A percentile compares a stretch with the other conserved stretches of the same genome.
Evolutionary conservation across 768 basidiomycete genomes (phyloP).

Genomic region (Tephrocybe sp.): DNA sequence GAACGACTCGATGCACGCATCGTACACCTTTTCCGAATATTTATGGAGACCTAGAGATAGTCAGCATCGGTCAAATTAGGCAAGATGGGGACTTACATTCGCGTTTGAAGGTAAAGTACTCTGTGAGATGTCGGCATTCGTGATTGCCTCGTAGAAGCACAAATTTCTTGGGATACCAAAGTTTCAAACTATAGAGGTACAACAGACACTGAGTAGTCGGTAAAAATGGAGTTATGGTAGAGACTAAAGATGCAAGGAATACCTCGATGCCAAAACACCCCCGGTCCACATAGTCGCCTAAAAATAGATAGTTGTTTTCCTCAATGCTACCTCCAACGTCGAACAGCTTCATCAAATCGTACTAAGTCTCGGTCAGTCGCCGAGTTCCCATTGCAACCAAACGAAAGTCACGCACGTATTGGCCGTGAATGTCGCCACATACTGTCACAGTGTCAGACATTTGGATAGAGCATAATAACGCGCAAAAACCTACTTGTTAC

Average conservation of each 20-base stretch:
- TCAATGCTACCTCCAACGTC: slow-evolving; percentile 86
- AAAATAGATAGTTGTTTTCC: slow-evolving; percentile 87
- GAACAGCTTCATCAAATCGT: slow-evolving; percentile 97
- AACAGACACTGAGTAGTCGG: slow-evolving; percentile 65
- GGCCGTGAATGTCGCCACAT: slow-evolving; percentile 96
- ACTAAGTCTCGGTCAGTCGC: slow-evolving; percentile 45
- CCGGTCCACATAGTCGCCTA: slow-evolving; percentile 97
- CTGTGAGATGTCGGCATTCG: slow-evolving; percentile 95
- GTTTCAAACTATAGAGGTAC: slow-evolving; percentile 92
- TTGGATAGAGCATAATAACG: not conserved
- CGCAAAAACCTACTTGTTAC: slow-evolving; percentile 73
- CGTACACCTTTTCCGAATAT: slow-evolving; percentile 83
- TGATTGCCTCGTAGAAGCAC: slow-evolving; percentile 92
- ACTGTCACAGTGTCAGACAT: slow-evolving; percentile 45
- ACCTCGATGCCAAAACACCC: slow-evolving; percentile 84
- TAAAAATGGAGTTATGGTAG: slow-evolving; percentile 20
- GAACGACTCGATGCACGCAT: slow-evolving; percentile 90
- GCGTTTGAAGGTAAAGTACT: slow-evolving; percentile 97
- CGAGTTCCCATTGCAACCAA: not conserved
- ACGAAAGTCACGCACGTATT: slow-evolving; percentile 63
- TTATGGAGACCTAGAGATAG: slow-evolving; percentile 74
- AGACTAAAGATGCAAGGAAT: slow-evolving; percentile 9
- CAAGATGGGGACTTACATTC: slow-evolving; percentile 63
- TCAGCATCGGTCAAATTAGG: not conserved
- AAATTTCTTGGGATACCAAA: slow-evolving; percentile 82